These are phyloP conservation scores for Barnettozyma siamensis DNA, from an alignment of 805 yeast species.

Conservation along the genomic window DNA sequence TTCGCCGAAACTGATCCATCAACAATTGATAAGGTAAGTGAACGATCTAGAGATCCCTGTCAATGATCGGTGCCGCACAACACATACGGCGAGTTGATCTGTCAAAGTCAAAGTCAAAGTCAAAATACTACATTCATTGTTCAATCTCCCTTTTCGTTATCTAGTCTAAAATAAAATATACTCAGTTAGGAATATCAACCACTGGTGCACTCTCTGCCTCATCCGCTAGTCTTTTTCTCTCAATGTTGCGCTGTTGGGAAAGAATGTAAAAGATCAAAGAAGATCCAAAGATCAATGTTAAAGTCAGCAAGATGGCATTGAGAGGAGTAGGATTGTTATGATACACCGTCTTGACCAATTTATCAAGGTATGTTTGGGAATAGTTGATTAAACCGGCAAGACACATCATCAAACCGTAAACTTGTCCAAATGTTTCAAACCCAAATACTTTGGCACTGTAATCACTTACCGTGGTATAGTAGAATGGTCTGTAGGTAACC, in stretches of 20 bases:
- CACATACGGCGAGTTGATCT: too few relatives aligned
- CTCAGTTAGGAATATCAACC: conserved; percentile 36
- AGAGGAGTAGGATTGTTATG: conserved; percentile 77
- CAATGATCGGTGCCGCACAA: too few relatives aligned
- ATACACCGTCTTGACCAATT: conserved; percentile 60
- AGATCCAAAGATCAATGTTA: conserved; percentile 41
- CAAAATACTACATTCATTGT: too few relatives aligned
- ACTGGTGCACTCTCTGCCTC: conserved; percentile 61
- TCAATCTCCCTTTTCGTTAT: neutral
- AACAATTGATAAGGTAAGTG: too few relatives aligned
- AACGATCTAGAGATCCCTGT: too few relatives aligned
- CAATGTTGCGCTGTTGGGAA: conserved; percentile 35
- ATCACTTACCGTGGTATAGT: conserved; percentile 89
- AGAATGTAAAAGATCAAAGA: conserved; percentile 25
- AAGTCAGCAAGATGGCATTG: conserved; percentile 47
- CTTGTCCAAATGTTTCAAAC: conserved; percentile 83
- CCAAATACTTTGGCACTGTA: conserved; percentile 92
- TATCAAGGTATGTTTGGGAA: conserved; percentile 64
- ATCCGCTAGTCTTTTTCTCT: conserved; percentile 45
- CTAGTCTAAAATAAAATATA: neutral
- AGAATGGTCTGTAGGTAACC: conserved; percentile 85
- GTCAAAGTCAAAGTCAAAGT: too few relatives aligned
- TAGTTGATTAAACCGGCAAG: conserved; percentile 78
- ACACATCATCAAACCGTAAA: conserved; percentile 82
- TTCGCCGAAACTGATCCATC: too few relatives aligned